Evolutionary conservation across 2,329 filamentous ascomycete genomes (phyloP), one percentile per base, ranked within the genome.

Genomic region (Graphilbum ipis-grandicollis): DNA sequence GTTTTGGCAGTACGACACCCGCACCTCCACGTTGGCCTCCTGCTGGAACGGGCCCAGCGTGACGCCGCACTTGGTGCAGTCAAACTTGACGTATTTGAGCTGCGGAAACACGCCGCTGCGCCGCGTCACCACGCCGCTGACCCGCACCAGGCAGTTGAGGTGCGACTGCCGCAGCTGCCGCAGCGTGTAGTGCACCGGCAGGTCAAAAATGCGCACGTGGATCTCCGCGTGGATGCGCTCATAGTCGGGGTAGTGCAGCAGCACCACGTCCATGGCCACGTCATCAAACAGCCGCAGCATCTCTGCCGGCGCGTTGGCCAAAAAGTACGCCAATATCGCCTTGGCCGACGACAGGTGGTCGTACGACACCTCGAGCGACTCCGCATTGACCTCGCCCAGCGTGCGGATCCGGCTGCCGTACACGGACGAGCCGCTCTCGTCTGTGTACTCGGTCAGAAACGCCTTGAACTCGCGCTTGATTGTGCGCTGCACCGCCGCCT

Each of bases 191-290:
- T 86, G 81, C 22, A 94, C 81, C 4, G 90, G 92, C 14, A 98
- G 67, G 49, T 96, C 88, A 18, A 85, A 86, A 52, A 98, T 93
- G 42, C 90, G 85, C 38, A 98, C 88, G 53, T 98, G 90, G 37
- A 98, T 93, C 56, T 98, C 90, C 21, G 85, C 81, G 57, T 96
- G 90, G 49, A 98, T 98, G 43, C 85, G 81, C 55, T 93, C 85
- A 55, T 98, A 98, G 56, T 96, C 86, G 2, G 86, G 88, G 58
- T 96, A 98, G 56, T 96, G 85, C 38, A 96, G 75, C 18, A 96
- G 71, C 5, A 92, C 88, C 28, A 92, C 86, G 44, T 98, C 90
- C 73, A 98, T 88, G 39, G 90, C 88, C 4, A 94, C 88, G 46
- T 93, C 78, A 48, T 98, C 90, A 51, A 98, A 96, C 34, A 98